Evolutionary conservation across 148 eudicot genomes (phyloP).

Genomic region (Camellia japonica): DNA sequence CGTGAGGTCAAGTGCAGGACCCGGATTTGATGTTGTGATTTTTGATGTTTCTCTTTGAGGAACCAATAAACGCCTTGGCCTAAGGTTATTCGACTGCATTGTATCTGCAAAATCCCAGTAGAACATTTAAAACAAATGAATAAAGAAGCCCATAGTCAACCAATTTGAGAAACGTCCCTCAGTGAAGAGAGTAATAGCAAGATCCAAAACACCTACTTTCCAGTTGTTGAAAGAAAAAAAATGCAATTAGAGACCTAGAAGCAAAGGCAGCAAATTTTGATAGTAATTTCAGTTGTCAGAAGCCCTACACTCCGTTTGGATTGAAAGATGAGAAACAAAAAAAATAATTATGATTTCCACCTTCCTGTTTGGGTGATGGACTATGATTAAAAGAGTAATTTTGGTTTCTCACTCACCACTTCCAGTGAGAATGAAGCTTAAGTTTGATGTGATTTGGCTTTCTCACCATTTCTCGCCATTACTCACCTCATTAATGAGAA

Average conservation of each 20-base stretch:
- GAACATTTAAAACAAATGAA: not conserved
- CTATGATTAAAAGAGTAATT: too few species aligned
- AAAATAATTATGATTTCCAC: too few species aligned
- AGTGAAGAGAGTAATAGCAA: not conserved
- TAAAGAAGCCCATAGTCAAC: not conserved
- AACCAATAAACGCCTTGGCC: conserved; percentile 67
- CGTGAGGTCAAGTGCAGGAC: conserved; percentile 27
- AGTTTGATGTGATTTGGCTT: too few species aligned
- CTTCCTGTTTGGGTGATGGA: too few species aligned
- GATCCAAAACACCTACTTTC: not conserved
- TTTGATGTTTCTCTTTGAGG: conserved; percentile 48
- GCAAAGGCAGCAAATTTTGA: conserved; percentile 5
- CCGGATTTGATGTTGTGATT: conserved; percentile 25
- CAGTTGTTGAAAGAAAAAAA: not conserved
- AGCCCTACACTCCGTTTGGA: conserved; percentile 23
- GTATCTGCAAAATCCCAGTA: conserved; percentile 40
- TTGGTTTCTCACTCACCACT: too few species aligned
- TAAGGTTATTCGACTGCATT: conserved; percentile 50
- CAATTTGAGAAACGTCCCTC: not conserved
- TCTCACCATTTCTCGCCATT: too few species aligned
- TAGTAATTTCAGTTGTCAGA: not conserved
- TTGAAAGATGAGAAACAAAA: too few species aligned
- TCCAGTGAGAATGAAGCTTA: too few species aligned
- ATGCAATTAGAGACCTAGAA: not conserved
- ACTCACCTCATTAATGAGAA: too few species aligned